Base-by-base conservation (phyloP, 352 stramenopile genomes). In the Globisporangium polare region DNA sequence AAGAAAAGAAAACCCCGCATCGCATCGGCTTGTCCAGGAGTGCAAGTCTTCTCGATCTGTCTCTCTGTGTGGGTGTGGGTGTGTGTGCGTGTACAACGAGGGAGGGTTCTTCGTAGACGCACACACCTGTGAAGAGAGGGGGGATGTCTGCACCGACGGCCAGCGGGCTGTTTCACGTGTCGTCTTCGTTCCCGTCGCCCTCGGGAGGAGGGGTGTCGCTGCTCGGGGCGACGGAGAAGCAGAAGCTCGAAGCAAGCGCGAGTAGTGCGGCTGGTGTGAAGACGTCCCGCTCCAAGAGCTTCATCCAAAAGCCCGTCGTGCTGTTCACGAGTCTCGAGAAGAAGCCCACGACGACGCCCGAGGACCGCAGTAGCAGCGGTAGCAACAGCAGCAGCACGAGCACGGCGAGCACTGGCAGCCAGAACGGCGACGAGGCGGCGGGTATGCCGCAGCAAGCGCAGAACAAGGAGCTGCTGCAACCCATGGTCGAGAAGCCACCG, bases 131-230 rank as follows among this genome's bases (percentile, higher is more conserved):
- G 18, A 22, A 41, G 17, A 51, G 37, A n/a, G 37, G 27, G 35
- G 47, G n/a, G 24, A 62, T 60, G 53, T 60, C 61, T 20, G 35
- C 53, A 31, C 60, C 51, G 24, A 53, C 60, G 17, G 22, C 60
- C 43, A 67, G 61, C 45, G 61, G 61, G 15, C 66, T 75, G 66
- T 69, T 70, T 66, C 64, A 77, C 60, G 68, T 41, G 56, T 62
- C 52, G 60, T 53, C 33, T 54, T 71, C 60, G 50, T 47, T 49
- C 54, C 55, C 66, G 35, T 37, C 66, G 8, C 57, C 54, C 1
- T 72, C 72, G 18, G 18, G 17, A 20, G 42, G 27, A 20, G 20
- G 68, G 37, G 66, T 75, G 17, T 82, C 69, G 18, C 63, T 69
- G 17, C 63, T 80, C 3, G 58, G 53, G 24, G 62, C 63, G 10